Percentiles rank a stretch among this genome's conserved stretches.
Conservation (phyloP, 2,329 filamentous ascomycete genomes). For the Hymenoscyphus repandus region DNA sequence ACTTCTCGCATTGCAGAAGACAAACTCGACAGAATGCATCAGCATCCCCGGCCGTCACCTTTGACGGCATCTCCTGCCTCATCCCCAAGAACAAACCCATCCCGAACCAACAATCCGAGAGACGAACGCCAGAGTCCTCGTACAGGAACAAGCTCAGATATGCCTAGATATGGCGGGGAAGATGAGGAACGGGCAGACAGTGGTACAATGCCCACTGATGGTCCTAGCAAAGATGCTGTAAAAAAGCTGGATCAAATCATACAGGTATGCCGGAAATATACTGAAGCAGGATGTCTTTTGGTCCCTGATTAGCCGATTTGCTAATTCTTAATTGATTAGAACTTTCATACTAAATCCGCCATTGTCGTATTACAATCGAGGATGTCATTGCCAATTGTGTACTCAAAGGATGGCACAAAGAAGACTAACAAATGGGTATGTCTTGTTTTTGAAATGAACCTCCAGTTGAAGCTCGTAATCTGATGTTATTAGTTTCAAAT, state of each 20-base stretch:
- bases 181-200: conserved; percentile 40
- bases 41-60: conserved; percentile 73
- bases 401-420: conserved; percentile 48
- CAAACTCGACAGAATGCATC: conserved; percentile 64
- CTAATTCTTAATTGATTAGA: conserved; percentile 46
- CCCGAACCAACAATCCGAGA: conserved; percentile 69
- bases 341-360: conserved; percentile 85
- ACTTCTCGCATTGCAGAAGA: conserved; percentile 14
- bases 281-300: not conserved
- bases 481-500: conserved; percentile 72
- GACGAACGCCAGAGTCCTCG: conserved; percentile 49
- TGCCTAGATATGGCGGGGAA: conserved; percentile 45
- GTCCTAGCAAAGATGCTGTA: conserved; percentile 60
- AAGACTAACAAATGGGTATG: conserved; percentile 85
- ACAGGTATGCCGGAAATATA: conserved; percentile 52
- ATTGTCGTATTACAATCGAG: conserved; percentile 78
- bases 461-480: not conserved
- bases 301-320: not conserved
- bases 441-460: conserved; percentile 16
- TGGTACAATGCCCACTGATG: conserved; percentile 38
- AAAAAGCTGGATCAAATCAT: conserved; percentile 90
- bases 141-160: conserved; percentile 40
- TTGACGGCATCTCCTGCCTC: conserved; percentile 68
- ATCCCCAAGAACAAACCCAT: conserved; percentile 66
- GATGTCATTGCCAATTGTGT: conserved; percentile 56